Percentiles rank a stretch among this genome's conserved stretches.
Evolutionary conservation across 2,329 filamentous ascomycete genomes (phyloP).

Genomic region (Volutella citrinella): DNA sequence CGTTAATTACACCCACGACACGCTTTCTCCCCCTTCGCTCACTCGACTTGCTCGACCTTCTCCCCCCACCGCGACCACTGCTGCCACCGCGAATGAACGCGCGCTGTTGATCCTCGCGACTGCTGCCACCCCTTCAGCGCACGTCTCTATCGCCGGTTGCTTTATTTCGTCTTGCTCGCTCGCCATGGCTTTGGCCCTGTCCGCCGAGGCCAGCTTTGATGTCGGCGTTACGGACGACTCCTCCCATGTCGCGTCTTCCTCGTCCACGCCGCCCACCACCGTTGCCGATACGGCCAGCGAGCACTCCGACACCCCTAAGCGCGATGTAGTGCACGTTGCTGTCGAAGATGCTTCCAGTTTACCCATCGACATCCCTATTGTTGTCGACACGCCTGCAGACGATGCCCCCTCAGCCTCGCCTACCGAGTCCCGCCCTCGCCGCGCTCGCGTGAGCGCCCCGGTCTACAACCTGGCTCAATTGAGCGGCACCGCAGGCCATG

Average conservation of each 20-base stretch:
- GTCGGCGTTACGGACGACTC: slow-evolving; percentile 33
- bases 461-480: slow-evolving; percentile 67
- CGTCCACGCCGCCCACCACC: slow-evolving; percentile 66
- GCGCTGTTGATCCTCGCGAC: too few relatives aligned
- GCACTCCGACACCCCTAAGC: slow-evolving; percentile 42
- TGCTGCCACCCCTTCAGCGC: too few relatives aligned
- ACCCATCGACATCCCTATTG: slow-evolving; percentile 19
- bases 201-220: slow-evolving; percentile 32
- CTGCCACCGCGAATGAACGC: too few relatives aligned
- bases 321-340: slow-evolving; percentile 34
- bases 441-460: slow-evolving; percentile 52
- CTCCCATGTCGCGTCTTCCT: slow-evolving; percentile 53
- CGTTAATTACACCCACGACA: background rate
- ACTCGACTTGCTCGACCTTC: slow-evolving; percentile 10
- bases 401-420: slow-evolving; percentile 26
- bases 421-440: slow-evolving; percentile 43
- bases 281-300: slow-evolving; percentile 61
- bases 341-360: slow-evolving; percentile 28
- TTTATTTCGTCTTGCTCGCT: too few relatives aligned
- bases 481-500: slow-evolving; percentile 60
- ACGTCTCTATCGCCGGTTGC: too few relatives aligned
- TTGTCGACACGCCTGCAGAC: slow-evolving; percentile 1
- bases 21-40: slow-evolving; percentile 1
- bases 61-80: slow-evolving; percentile 18
- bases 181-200: slow-evolving; percentile 31